A percentile compares a stretch with the other conserved stretches of the same genome.
Conservation (phyloP, 2,329 filamentous ascomycete genomes). For the Nothopassalora personata region DNA sequence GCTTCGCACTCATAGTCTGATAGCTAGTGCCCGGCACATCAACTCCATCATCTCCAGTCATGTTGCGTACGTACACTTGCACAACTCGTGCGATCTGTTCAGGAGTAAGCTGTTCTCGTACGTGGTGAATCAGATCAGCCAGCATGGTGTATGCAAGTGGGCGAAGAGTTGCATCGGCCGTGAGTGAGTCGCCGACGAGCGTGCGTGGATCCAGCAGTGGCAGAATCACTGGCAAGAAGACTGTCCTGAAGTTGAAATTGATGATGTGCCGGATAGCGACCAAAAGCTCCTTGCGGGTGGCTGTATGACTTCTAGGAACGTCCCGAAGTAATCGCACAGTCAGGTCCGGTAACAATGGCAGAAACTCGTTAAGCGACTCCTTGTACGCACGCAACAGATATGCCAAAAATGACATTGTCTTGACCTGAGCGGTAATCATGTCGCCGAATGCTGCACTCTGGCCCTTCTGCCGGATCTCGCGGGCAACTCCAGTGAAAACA, state of each 20-base stretch:
- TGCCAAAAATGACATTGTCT: conserved; percentile 97
- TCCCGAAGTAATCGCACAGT: conserved; percentile 89
- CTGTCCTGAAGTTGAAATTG: conserved; percentile 96
- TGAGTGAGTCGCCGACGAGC: conserved; percentile 89
- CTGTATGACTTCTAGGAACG: conserved; percentile 89
- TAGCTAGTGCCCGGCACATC: conserved; percentile 82
- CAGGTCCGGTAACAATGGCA: conserved; percentile 78
- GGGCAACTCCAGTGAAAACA: conserved; percentile 88
- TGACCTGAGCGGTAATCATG: conserved; percentile 95
- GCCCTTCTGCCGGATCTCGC: conserved; percentile 78
- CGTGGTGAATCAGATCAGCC: conserved; percentile 94
- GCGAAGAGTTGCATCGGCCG: conserved; percentile 93
- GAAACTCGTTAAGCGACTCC: conserved; percentile 79
- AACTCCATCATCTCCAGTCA: conserved; percentile 74
- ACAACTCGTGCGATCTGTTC: conserved; percentile 94
- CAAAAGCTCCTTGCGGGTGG: conserved; percentile 86
- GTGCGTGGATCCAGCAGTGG: conserved; percentile 91
- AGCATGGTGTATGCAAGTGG: conserved; percentile 97
- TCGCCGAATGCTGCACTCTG: conserved; percentile 77
- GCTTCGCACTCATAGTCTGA: conserved; percentile 98
- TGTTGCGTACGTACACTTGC: conserved; percentile 92
- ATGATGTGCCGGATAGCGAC: conserved; percentile 98
- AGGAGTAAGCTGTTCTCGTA: conserved; percentile 79
- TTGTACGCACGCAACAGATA: conserved; percentile 87
- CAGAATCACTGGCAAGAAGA: conserved; percentile 91